phyloP scores from a whole-genome alignment of 495 filamentous ascomycete species.

The Alectoria sarmentosa region DNA sequence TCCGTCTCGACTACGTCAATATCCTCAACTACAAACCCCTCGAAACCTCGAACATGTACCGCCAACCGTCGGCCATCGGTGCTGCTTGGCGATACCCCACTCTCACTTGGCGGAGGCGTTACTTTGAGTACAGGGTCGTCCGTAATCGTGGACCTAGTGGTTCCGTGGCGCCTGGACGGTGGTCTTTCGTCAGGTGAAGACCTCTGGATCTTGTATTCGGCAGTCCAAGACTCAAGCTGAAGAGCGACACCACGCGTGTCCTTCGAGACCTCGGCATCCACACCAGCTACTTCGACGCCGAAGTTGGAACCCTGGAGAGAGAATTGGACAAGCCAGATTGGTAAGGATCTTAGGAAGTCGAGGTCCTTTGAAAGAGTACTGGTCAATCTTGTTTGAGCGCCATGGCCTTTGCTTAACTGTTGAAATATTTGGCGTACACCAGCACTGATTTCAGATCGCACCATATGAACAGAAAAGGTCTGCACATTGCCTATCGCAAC shows the following conservation, averaged over 20 bases:
- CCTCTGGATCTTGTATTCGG: conserved; percentile 82
- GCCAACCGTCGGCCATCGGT: conserved; percentile 82
- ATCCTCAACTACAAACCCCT: conserved; percentile 83
- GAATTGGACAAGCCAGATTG: conserved; percentile 77
- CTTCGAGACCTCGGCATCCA: conserved; percentile 72
- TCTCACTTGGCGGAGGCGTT: conserved; percentile 53
- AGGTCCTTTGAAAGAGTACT: conserved; percentile 42
- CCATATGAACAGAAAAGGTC: conserved; percentile 82
- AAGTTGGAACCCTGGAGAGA: conserved; percentile 82
- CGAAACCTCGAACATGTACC: conserved; percentile 72
- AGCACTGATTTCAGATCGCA: conserved; percentile 82
- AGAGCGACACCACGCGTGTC: conserved; percentile 73
- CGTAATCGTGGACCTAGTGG: conserved; percentile 48
- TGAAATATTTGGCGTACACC: conserved; percentile 86
- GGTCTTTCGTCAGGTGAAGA: conserved; percentile 48
- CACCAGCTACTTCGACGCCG: conserved; percentile 81
- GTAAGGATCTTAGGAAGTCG: conserved; percentile 71
- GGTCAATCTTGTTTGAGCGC: conserved; percentile 53
- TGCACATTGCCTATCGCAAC: conserved; percentile 72
- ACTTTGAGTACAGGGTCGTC: conserved; percentile 47
- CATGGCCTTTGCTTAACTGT: conserved; percentile 60
- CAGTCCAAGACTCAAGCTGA: conserved; percentile 83
- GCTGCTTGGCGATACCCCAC: conserved; percentile 48
- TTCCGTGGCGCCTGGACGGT: conserved; percentile 45
- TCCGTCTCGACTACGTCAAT: conserved; percentile 78